These are phyloP conservation scores for Endotrypanum monterogeii DNA, from an alignment of 208 protist species.

Conservation along the genomic window DNA sequence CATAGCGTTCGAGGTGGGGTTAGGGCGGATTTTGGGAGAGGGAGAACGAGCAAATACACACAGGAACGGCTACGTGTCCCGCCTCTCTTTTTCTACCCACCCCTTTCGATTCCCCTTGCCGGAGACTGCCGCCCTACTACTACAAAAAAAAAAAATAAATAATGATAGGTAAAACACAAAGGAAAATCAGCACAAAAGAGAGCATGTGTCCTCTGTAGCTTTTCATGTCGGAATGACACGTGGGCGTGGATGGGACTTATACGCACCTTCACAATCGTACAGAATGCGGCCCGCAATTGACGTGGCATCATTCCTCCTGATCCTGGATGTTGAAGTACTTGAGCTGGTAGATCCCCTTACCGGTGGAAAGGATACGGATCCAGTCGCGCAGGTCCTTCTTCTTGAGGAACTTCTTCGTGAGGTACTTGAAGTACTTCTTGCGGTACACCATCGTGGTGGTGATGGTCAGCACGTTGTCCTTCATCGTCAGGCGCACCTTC, in stretches of 20 bases:
- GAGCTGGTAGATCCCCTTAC: constrained; percentile 96
- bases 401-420: constrained; percentile 99
- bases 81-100: neutral
- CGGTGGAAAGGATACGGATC: constrained; percentile 96
- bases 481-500: constrained; percentile 87
- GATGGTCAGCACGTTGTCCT: constrained; percentile 93
- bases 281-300: neutral
- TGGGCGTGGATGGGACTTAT: neutral
- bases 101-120: neutral
- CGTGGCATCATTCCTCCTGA: constrained; percentile 79
- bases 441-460: constrained; percentile 93
- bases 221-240: neutral
- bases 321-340: constrained; percentile 98
- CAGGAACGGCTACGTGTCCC: neutral
- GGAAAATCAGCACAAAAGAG: constrained; percentile 2
- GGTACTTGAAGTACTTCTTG: constrained; percentile 99
- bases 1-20: neutral
- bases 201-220: neutral
- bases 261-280: neutral
- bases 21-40: neutral
- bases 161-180: neutral
- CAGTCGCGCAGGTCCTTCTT: constrained; percentile 98
- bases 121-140: neutral
- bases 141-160: constrained; percentile 9
- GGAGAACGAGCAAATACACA: neutral